These are phyloP conservation scores for Sporothrix pseudoabietina DNA, from an alignment of 2,329 filamentous ascomycete genomes.

Conservation along the genomic window DNA sequence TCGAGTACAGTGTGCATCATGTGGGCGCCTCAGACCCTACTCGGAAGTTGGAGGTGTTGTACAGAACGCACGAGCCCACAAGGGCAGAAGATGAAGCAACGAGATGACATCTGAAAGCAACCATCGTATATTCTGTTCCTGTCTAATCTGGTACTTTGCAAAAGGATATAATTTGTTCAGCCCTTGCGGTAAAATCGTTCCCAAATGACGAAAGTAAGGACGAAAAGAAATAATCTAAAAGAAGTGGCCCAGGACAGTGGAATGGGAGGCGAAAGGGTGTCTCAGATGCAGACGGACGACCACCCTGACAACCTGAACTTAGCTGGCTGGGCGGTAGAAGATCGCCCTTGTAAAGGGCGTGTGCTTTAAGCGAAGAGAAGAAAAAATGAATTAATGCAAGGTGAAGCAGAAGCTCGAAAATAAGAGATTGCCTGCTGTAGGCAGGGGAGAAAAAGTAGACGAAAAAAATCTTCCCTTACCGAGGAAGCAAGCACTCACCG, in stretches of 20 bases:
- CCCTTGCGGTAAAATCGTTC: background rate
- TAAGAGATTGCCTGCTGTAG: background rate
- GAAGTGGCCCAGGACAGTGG: background rate
- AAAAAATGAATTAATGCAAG: too few relatives aligned
- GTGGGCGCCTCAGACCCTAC: background rate
- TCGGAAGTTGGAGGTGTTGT: background rate
- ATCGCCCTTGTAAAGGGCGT: constrained; percentile 7
- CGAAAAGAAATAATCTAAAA: background rate
- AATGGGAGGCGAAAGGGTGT: background rate
- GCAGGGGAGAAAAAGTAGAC: background rate
- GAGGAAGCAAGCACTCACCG: background rate
- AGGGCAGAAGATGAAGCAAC: background rate
- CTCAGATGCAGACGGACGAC: constrained; percentile 3
- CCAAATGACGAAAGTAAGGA: background rate
- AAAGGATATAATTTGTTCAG: background rate
- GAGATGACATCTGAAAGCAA: background rate
- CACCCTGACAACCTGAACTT: background rate
- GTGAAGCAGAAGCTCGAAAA: background rate
- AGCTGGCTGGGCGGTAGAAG: background rate
- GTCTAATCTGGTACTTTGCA: background rate
- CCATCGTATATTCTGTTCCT: background rate
- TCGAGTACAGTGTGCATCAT: background rate
- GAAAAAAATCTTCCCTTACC: background rate
- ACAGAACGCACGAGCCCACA: background rate
- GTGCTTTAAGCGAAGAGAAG: background rate